Conservation (phyloP, 306 rosid species). For the Trichosanthes truncata region DNA sequence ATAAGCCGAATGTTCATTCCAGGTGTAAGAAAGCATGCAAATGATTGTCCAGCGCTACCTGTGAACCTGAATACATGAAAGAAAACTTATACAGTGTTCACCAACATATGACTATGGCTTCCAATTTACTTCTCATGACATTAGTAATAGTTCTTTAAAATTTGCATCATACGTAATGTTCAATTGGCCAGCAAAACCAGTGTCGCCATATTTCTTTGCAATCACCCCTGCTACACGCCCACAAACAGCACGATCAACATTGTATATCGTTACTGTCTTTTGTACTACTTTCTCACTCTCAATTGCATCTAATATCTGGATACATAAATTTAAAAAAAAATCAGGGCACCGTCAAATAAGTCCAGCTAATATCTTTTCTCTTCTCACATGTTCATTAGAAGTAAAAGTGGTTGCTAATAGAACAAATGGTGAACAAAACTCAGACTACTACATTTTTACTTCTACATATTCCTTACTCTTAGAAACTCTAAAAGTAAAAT, state of each 20-base stretch:
- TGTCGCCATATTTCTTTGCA: slow-evolving; percentile 94
- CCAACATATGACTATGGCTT: background rate
- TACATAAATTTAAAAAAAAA: background rate
- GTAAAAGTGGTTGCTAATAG: background rate
- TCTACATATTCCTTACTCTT: background rate
- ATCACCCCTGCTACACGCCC: slow-evolving; percentile 86
- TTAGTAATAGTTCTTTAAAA: slow-evolving; percentile 3
- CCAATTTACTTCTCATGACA: background rate
- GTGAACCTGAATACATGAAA: slow-evolving; percentile 47
- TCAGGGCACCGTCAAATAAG: background rate
- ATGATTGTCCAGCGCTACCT: slow-evolving; percentile 99
- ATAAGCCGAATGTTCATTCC: slow-evolving; percentile 93
- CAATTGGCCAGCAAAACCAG: slow-evolving; percentile 96
- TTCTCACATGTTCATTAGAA: background rate
- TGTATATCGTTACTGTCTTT: slow-evolving; percentile 62
- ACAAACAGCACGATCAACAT: slow-evolving; percentile 84
- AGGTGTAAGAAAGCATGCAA: slow-evolving; percentile 95
- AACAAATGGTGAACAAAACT: background rate
- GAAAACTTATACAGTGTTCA: slow-evolving; percentile 15
- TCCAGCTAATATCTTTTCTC: background rate
- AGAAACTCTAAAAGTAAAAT: background rate
- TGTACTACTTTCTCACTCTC: slow-evolving; percentile 63
- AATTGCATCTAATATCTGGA: slow-evolving; percentile 81
- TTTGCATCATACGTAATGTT: slow-evolving; percentile 64
- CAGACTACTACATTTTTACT: background rate